Evolutionary conservation across 768 basidiomycete species (phyloP), one percentile per base, ranked within the genome.

Genomic region (Termitomyces sp.): DNA sequence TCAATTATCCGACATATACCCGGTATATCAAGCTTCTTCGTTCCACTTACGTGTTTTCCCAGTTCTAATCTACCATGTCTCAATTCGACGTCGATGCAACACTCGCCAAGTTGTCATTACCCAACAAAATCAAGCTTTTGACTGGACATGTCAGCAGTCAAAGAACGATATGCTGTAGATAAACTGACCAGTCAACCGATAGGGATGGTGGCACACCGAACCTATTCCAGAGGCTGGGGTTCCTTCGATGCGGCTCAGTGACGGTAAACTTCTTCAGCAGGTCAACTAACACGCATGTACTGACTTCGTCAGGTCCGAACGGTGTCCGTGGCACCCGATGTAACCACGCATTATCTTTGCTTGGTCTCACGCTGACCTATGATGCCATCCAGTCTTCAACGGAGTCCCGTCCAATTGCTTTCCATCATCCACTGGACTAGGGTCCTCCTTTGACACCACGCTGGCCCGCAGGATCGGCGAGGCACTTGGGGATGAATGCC

Each of bases 341-440:
- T 78, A 66, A 69, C n/a, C 47, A 29, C 32, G 6, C 36, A 20
- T 57, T 75, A 76, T 46, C 41, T 14, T 43, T 12, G 29, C 26
- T 22, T 69, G 73, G 69, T 72, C 71, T 50, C 72, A 74, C 55
- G 73, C 77, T 20, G 73, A 74, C 6, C 58, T 68, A 20, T 52
- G 13, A 14, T 47, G 7, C 39, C 18, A 22, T 43, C 10, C 53
- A 80, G 79, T 81, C 68, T 82, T 82, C 71, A 82, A 83, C 58
- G 79, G 81, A 36, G 76, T 78, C 9, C 79, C 81, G 0, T 73
- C 82, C 1, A 81, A 77, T 54, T 84, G 82, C 60, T 83, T 84
- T 67, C 83, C 83, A 0, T 76, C 76, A 2, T 81, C 80, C 7
- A 84, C 82, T 4, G 83, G 79, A 10, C 63, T 86, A 5, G 83